Evolutionary conservation across 805 yeast genomes (phyloP), one percentile per base, ranked within the genome.

Genomic region (Ogataea corticis): DNA sequence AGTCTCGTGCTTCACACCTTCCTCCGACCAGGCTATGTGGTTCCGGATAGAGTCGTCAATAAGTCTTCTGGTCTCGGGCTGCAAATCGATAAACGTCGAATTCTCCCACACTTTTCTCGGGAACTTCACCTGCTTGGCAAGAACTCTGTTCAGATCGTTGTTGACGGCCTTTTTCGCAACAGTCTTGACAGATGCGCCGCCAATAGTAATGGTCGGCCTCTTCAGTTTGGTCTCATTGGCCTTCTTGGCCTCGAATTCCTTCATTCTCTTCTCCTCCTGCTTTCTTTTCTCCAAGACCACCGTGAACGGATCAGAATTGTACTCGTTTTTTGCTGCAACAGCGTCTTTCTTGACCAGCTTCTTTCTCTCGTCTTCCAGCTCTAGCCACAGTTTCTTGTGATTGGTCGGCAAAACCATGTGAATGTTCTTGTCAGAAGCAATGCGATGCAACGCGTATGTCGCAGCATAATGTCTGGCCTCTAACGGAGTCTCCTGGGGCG

Each of bases 401-500:
- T 84, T 81, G 3, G 83, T 79, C 0, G 98, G 98, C 12, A 92
- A 72, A 57, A 89, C 84, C 91, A 91, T 83, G 49, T 87, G 87
- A 65, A 92, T 63, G 60, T 88, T 90, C 56, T 90, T 90, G 54
- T 83, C 83, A 49, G 82, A 87, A 30, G 91, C 83, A 15, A 92
- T 74, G 29, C 96, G 71, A 61, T 82, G 91, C 50, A 92, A 65
- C 0, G 92, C 94, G 53, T 85, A 87, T 0, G 97, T 90, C 0
- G 99, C 97, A 0, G 92, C 90, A 57, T 77, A 76, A 62, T 91
- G 96, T 38, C 97, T 76, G 1, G 98, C 97, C 56, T 91, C 97
- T 27, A 88, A 71, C 1, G 96, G 78, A 0, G 97, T 88, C 37
- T 81, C 87, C 54, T 86, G 89, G 0, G 91, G 83, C 3, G 68